These are phyloP conservation scores for Zangia roseola DNA, from an alignment of 768 basidiomycete species.

Conservation along the genomic window DNA sequence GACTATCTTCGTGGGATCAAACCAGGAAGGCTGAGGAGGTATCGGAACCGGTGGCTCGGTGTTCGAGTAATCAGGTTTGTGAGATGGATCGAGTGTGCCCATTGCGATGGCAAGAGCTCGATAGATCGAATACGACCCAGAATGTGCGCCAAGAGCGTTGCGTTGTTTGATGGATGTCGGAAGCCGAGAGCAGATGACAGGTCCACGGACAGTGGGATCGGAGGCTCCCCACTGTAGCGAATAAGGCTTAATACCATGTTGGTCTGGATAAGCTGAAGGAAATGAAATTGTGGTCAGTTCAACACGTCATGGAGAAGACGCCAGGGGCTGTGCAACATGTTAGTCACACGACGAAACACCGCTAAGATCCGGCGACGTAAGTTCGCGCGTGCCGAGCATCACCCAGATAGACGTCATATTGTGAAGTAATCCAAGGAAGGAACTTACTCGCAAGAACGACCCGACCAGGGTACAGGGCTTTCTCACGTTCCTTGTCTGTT, in stretches of 20 bases:
- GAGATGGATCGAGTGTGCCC: conserved; percentile 72
- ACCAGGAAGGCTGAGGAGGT: conserved; percentile 77
- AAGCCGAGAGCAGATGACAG: conserved; percentile 86
- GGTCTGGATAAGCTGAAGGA: conserved; percentile 79
- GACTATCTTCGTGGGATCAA: conserved; percentile 76
- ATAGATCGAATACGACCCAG: conserved; percentile 93
- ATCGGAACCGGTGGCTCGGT: conserved; percentile 86
- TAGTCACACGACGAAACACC: conserved; percentile 3
- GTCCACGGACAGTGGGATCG: conserved; percentile 67
- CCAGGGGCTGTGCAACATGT: conserved; percentile 6
- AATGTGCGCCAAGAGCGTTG: conserved; percentile 93
- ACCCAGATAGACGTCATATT: neutral
- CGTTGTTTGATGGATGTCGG: conserved; percentile 82
- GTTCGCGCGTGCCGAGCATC: neutral
- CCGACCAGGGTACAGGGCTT: conserved; percentile 73
- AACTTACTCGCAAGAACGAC: conserved; percentile 81
- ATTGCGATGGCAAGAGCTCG: conserved; percentile 91
- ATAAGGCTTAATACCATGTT: conserved; percentile 81
- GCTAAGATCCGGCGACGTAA: conserved; percentile 12
- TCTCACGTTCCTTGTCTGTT: conserved; percentile 68
- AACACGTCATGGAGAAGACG: conserved; percentile 2
- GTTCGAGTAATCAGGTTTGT: conserved; percentile 78
- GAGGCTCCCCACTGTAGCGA: conserved; percentile 80
- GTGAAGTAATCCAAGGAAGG: neutral
- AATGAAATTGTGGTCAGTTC: conserved; percentile 9